Evolutionary conservation across 2,329 filamentous ascomycete species (phyloP).

Genomic region (Beauveria asiatica): DNA sequence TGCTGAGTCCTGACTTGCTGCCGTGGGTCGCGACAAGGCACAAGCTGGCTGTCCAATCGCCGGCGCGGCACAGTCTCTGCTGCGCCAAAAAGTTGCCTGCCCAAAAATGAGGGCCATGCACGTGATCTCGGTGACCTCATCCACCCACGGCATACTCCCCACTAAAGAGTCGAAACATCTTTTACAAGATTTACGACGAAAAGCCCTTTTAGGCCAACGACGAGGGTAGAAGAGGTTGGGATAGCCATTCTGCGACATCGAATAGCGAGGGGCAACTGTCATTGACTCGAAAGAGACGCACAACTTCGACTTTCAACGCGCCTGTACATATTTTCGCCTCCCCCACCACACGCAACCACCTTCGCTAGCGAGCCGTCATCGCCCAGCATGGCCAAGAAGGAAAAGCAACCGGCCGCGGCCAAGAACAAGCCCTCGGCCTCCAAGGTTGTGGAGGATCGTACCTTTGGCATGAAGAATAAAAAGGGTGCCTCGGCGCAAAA

Average conservation of each 20-base stretch:
- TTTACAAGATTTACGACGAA: conserved; percentile 12
- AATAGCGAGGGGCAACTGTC: not conserved
- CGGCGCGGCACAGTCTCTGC: not conserved
- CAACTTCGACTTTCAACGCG: not conserved
- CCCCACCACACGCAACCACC: conserved; percentile 4
- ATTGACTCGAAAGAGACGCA: not conserved
- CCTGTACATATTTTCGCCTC: not conserved
- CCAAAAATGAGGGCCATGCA: conserved; percentile 12
- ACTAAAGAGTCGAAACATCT: conserved; percentile 16
- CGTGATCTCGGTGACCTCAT: conserved; percentile 21
- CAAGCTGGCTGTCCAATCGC: not conserved
- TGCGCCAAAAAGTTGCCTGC: not conserved
- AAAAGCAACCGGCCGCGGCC: conserved; percentile 27
- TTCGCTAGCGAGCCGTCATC: not conserved
- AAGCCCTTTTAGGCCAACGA: conserved; percentile 1
- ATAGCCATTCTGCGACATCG: not conserved
- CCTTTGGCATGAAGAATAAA: conserved; percentile 99
- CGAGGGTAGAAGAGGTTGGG: not conserved
- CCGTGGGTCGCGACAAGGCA: conserved; percentile 3
- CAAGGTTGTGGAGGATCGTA: conserved; percentile 82
- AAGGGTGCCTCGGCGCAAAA: conserved; percentile 88
- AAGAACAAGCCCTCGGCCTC: conserved; percentile 44
- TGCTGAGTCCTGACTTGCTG: not conserved
- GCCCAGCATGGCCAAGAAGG: conserved; percentile 66
- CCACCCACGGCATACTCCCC: conserved; percentile 16